These are phyloP conservation scores for Phlebiopsis flavidoalba DNA, from an alignment of 768 basidiomycete genomes.

Conservation along the genomic window DNA sequence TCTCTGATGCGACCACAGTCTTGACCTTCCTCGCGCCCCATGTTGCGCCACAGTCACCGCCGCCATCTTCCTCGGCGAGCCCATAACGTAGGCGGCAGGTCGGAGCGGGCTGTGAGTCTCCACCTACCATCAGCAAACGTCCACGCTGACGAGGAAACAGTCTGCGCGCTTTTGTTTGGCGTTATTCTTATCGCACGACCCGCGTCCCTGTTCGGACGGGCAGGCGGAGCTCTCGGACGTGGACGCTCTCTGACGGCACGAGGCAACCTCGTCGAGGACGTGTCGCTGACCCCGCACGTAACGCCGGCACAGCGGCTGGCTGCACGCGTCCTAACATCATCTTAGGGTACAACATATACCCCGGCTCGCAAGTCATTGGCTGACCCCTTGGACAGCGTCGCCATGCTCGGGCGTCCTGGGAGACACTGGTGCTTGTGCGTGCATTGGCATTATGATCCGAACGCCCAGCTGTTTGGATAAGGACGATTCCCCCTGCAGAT, in stretches of 20 bases:
- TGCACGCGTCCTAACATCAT: no score
- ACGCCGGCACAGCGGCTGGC: constrained; percentile 39
- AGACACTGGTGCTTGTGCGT: constrained; percentile 64
- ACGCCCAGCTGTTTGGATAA: neutral
- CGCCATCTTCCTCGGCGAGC: constrained; percentile 57
- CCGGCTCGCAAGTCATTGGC: neutral
- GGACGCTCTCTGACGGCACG: constrained; percentile 1
- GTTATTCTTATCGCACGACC: constrained; percentile 83
- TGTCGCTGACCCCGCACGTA: constrained; percentile 7
- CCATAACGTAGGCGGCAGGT: constrained; percentile 49
- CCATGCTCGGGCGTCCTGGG: constrained; percentile 64
- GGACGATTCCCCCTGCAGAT: constrained; percentile 27
- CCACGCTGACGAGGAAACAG: constrained; percentile 21
- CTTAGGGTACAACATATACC: constrained; percentile 39
- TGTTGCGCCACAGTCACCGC: constrained; percentile 59
- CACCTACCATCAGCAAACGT: constrained; percentile 3
- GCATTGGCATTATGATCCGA: neutral
- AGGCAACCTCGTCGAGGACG: constrained; percentile 6
- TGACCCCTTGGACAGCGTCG: constrained; percentile 35
- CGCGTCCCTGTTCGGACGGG: constrained; percentile 58
- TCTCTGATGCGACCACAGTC: constrained; percentile 72
- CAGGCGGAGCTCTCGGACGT: constrained; percentile 3
- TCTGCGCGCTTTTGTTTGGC: constrained; percentile 66
- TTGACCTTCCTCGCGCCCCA: constrained; percentile 72
- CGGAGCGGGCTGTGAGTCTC: constrained; percentile 35